These are phyloP conservation scores for Telopea speciosissima DNA, from an alignment of 177 flowering plant genomes.

Conservation along the genomic window DNA sequence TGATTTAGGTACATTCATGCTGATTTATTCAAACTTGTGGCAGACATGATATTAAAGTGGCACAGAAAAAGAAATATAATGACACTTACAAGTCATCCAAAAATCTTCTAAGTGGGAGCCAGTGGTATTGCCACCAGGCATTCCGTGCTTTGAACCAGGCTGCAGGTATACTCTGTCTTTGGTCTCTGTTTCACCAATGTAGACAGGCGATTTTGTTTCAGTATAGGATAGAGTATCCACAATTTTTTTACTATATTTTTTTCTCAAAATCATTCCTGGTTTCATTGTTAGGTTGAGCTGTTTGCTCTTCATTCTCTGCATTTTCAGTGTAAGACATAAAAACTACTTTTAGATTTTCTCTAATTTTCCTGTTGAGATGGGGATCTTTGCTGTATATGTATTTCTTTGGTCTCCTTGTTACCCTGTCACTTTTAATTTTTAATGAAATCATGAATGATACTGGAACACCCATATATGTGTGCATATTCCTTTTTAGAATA, in stretches of 20 bases:
- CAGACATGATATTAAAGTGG: slow-evolving; percentile 68
- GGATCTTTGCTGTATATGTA: background rate
- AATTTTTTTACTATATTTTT: background rate
- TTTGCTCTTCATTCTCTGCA: background rate
- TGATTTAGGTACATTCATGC: slow-evolving; percentile 2
- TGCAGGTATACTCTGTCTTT: slow-evolving; percentile 45
- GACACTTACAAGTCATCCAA: slow-evolving; percentile 66
- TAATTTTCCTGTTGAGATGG: background rate
- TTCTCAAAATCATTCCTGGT: background rate
- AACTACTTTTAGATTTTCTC: background rate
- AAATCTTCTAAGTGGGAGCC: slow-evolving; percentile 71
- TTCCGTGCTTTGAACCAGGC: slow-evolving; percentile 98
- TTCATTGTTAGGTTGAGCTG: background rate
- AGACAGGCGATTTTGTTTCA: background rate
- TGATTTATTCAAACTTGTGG: slow-evolving; percentile 19
- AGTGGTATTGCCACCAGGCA: slow-evolving; percentile 96
- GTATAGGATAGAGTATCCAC: background rate
- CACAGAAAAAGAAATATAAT: slow-evolving; percentile 79
- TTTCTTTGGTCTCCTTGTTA: no score
- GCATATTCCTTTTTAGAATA: no score
- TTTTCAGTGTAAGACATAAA: background rate
- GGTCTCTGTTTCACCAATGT: background rate
- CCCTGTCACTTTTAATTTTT: no score
- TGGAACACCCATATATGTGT: no score
- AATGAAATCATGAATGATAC: no score